Evolutionary conservation across 495 filamentous ascomycete species (phyloP).

Genomic region (Penicillium dipodomyicola): DNA sequence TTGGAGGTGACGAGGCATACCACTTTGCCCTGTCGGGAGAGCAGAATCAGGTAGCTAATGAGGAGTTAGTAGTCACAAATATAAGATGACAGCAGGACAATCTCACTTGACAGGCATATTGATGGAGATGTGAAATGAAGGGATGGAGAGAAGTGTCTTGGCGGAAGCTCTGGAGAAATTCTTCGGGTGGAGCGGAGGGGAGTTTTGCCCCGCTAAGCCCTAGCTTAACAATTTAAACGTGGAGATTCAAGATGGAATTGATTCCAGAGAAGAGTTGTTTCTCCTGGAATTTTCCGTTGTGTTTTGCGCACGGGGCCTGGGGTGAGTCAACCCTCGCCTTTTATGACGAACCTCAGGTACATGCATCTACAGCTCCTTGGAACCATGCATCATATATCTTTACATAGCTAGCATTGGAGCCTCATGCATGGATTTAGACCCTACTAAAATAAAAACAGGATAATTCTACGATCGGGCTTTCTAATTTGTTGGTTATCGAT

Average conservation of each 20-base stretch:
- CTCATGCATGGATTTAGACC: neutral
- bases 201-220: conserved; percentile 34
- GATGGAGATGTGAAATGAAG: conserved; percentile 20
- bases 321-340: conserved; percentile 12
- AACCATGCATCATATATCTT: neutral
- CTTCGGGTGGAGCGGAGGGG: conserved; percentile 35
- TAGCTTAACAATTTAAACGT: conserved; percentile 18
- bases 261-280: neutral
- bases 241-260: conserved; percentile 3
- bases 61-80: conserved; percentile 33
- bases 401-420: neutral
- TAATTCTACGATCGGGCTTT: neutral
- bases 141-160: conserved; percentile 25
- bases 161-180: conserved; percentile 40
- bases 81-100: conserved; percentile 1
- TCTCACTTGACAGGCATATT: conserved; percentile 63
- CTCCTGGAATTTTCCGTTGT: neutral
- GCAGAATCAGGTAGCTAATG: conserved; percentile 88
- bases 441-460: neutral
- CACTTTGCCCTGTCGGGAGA: conserved; percentile 98
- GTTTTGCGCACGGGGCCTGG: conserved; percentile 7
- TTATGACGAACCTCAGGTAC: neutral
- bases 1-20: conserved; percentile 56
- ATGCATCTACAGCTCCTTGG: neutral
- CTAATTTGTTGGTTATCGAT: neutral